Percentiles rank a stretch among this genome's conserved stretches.
These are phyloP conservation scores for Cordyceps farinosa DNA, from an alignment of 2,329 filamentous ascomycete genomes.

Conservation along the genomic window DNA sequence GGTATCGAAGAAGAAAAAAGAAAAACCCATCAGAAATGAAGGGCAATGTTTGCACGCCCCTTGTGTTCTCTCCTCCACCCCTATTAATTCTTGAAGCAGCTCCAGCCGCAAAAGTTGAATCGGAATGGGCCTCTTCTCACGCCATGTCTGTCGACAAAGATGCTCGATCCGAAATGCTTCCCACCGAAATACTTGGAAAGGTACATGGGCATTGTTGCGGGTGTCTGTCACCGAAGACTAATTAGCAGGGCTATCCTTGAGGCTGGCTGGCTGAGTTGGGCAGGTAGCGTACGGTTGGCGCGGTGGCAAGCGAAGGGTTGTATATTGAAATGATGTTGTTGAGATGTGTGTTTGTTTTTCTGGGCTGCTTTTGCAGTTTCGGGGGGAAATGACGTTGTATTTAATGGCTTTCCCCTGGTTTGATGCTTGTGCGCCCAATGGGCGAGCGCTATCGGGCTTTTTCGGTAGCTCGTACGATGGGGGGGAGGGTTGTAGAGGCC, in stretches of 20 bases:
- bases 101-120: conserved; percentile 47
- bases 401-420: not conserved
- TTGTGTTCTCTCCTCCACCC: not conserved
- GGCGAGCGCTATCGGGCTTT: not conserved
- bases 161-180: conserved; percentile 48
- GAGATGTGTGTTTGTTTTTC: not conserved
- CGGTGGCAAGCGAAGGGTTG: not conserved
- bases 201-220: conserved; percentile 42
- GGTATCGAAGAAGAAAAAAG: not conserved
- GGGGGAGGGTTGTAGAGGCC: not conserved
- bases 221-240: not conserved
- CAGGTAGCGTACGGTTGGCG: not conserved
- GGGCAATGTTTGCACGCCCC: no score
- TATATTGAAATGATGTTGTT: not conserved
- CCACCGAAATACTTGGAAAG: conserved; percentile 45
- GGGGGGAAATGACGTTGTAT: not conserved
- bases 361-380: not conserved
- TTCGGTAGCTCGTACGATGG: not conserved
- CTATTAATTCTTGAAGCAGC: conserved; percentile 43
- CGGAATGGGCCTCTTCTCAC: conserved; percentile 49
- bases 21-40: no score
- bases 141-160: conserved; percentile 44
- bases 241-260: not conserved
- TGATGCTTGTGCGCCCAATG: not conserved
- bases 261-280: no score